Base-by-base conservation (phyloP, 2,329 filamentous ascomycete genomes). In the Raffaelea deltoideospora region DNA sequence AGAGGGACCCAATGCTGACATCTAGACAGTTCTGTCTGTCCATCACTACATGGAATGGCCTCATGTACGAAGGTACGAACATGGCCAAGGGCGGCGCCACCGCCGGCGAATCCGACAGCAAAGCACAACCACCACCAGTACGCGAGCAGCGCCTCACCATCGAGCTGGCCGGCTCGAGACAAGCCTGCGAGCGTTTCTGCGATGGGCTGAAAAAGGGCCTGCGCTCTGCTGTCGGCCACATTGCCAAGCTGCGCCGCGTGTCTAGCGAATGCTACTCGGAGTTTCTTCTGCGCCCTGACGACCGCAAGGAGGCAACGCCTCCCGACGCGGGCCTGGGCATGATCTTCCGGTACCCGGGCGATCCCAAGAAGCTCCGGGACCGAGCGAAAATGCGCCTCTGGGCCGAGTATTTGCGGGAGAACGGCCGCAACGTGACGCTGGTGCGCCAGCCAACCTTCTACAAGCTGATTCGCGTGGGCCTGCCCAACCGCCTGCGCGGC, bases 361-460 rank as follows among this genome's bases (percentile, higher is more conserved):
- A 98, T 60, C 74, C 87, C 27, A 83, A 87, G 53, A 96, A 96
- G 59, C 68, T 96, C 41, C 73, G 90, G 47, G 90, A 98, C 55
- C 72, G 86, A 39, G 93, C 88, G 52, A 98, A 98, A 64, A 96
- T 98, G 81, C 72, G 90, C 32, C 61, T 98, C 29, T 98, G 90
- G 90, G 85, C 83, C 40, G 90, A 98, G 58, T 98, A 98, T 55
- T 67, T 98, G 42, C 72, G 84, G 54, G 90, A 96, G 53, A 96
- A 96, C 52, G 90, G 90, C 35, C 77, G 90, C 39, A 96, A 94
- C 57, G 73, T 81, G 37, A 96, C 87, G 1, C 62, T 98, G 36
- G 79, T 98, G 41, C 81, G 90, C 39, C 90, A 98, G 53, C 88
- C 90, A 4, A 96, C 90, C 20, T 96, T 96, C 50, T 90, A 96